Evolutionary conservation across 495 filamentous ascomycete genomes (phyloP).

Genomic region (Xylaria longipes): DNA sequence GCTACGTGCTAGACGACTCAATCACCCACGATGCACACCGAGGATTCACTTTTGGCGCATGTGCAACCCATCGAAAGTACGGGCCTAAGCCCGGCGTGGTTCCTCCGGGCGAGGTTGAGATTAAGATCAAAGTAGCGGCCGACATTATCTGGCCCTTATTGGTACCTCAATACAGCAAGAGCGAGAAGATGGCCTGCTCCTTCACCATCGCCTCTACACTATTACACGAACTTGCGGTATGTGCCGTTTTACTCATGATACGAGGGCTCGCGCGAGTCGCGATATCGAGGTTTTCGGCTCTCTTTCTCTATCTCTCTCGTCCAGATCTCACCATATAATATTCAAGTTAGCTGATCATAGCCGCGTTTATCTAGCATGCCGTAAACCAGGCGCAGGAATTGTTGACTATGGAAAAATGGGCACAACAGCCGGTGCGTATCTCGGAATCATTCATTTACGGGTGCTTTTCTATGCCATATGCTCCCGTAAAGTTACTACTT

Average conservation of each 20-base stretch:
- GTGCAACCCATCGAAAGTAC: background rate
- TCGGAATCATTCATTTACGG: background rate
- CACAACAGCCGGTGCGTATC: conserved; percentile 4
- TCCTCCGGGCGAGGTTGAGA: background rate
- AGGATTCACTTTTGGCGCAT: background rate
- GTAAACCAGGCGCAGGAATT: conserved; percentile 23
- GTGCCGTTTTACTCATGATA: background rate
- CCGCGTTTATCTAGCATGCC: conserved; percentile 35
- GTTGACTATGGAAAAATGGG: background rate
- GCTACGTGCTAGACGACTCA: background rate
- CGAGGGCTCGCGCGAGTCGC: conserved; percentile 9
- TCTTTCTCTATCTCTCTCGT: background rate
- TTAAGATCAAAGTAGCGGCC: conserved; percentile 24
- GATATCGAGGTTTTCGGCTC: background rate
- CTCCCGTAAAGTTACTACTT: background rate
- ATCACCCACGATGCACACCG: background rate
- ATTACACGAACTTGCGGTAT: conserved; percentile 44
- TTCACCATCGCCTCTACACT: conserved; percentile 36
- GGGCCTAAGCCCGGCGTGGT: background rate
- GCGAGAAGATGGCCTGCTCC: conserved; percentile 40
- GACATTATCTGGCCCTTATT: conserved; percentile 47
- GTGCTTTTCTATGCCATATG: background rate
- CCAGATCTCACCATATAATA: background rate
- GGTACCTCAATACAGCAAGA: conserved; percentile 33
- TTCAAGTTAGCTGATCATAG: conserved; percentile 17